Conservation (phyloP, 139 green algal genomes). For the Coelastrella sp. region DNA sequence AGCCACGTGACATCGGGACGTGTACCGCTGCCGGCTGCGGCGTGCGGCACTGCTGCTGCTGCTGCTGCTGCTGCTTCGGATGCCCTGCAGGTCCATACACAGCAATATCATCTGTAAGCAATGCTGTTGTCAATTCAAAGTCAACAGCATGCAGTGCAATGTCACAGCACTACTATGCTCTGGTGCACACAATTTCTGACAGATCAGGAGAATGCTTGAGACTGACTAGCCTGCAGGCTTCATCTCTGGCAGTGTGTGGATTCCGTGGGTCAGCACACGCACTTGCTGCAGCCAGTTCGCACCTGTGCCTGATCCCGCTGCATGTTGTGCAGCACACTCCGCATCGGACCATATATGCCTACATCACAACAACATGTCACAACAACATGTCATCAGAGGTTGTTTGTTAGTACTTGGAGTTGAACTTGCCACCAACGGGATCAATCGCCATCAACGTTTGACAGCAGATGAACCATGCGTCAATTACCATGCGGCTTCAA, state of each 20-base stretch:
- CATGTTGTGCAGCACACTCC: slow-evolving; percentile 43
- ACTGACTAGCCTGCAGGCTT: background rate
- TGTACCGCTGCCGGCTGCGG: slow-evolving; percentile 33
- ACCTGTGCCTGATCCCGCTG: slow-evolving; percentile 2
- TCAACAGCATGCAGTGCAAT: background rate
- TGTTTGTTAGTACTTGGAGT: no score
- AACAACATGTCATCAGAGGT: no score
- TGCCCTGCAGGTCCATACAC: no score
- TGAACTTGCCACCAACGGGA: no score
- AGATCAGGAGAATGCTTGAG: no score
- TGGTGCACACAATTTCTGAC: background rate
- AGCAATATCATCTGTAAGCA: no score
- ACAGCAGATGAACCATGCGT: no score
- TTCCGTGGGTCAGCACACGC: background rate
- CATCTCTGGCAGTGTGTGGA: no score
- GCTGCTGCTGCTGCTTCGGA: no score
- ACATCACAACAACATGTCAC: background rate
- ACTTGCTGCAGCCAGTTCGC: background rate
- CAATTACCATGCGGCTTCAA: no score
- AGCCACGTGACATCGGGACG: slow-evolving; percentile 36
- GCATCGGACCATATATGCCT: slow-evolving; percentile 39
- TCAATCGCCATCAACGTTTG: no score
- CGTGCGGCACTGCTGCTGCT: background rate
- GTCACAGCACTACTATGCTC: background rate
- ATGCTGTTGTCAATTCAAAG: background rate